Percentiles rank a stretch among this genome's conserved stretches.
Conservation (phyloP, 2,329 filamentous ascomycete genomes). For the Trichophyton schoenleinii region DNA sequence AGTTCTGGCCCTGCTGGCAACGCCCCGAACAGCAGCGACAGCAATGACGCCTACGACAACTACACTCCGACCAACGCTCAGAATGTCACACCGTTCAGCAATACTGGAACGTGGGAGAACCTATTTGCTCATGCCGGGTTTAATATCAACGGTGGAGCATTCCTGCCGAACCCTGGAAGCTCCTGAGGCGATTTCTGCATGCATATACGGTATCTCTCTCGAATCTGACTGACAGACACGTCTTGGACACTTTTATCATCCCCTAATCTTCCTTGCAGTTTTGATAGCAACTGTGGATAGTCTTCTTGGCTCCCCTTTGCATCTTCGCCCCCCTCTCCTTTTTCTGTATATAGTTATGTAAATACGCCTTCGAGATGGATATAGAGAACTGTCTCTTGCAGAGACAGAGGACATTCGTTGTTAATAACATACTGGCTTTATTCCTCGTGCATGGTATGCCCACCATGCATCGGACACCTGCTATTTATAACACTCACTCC, state of each 20-base stretch:
- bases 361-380: neutral
- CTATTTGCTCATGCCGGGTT: slow-evolving; percentile 17
- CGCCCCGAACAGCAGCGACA: neutral
- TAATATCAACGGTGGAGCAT: slow-evolving; percentile 16
- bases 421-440: neutral
- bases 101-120: slow-evolving; percentile 14
- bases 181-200: neutral
- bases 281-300: neutral
- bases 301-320: neutral
- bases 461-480: neutral
- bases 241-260: neutral
- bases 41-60: neutral
- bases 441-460: neutral
- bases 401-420: neutral
- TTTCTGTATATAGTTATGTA: slow-evolving; percentile 1
- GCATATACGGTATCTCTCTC: neutral
- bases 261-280: no score
- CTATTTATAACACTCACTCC: neutral
- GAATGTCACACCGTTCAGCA: slow-evolving; percentile 7
- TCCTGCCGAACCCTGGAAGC: slow-evolving; percentile 11
- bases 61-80: neutral
- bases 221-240: neutral
- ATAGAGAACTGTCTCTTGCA: neutral
- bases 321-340: neutral
- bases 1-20: neutral